Evolutionary conservation across 2,329 filamentous ascomycete species (phyloP).

Genomic region (Mycosphaerella sp.): DNA sequence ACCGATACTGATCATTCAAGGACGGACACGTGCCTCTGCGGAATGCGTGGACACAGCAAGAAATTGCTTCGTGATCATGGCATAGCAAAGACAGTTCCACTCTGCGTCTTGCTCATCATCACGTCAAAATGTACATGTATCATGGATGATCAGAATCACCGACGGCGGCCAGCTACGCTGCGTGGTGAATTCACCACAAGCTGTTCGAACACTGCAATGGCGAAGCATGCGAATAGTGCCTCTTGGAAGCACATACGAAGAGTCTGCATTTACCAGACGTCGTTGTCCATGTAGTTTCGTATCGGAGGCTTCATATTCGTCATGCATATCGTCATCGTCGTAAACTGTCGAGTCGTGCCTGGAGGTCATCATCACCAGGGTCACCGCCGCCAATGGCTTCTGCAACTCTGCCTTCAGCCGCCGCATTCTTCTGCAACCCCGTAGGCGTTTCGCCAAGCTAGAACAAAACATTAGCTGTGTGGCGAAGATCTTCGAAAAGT

Average conservation of each 20-base stretch:
- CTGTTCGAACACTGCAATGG: no score
- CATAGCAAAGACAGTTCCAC: no score
- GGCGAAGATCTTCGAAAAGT: background rate
- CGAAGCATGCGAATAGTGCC: background rate
- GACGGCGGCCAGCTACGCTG: no score
- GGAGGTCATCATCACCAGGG: conserved; percentile 75
- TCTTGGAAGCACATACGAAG: background rate
- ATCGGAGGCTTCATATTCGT: background rate
- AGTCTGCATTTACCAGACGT: background rate
- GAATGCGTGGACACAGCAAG: no score
- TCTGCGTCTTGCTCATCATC: no score
- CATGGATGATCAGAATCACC: no score
- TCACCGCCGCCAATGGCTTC: conserved; percentile 73
- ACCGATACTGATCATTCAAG: background rate
- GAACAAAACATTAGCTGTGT: conserved; percentile 11
- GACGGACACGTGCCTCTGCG: no score
- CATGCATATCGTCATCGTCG: conserved; percentile 29
- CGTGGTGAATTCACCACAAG: no score
- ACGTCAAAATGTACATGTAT: no score
- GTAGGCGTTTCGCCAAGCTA: conserved; percentile 89
- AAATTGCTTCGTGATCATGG: no score
- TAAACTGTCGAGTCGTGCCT: conserved; percentile 86
- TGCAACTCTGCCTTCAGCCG: conserved; percentile 71
- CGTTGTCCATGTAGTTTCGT: background rate
- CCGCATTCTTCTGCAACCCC: conserved; percentile 67